Base-by-base conservation (phyloP, 805 yeast genomes). In the Candida maesae region DNA sequence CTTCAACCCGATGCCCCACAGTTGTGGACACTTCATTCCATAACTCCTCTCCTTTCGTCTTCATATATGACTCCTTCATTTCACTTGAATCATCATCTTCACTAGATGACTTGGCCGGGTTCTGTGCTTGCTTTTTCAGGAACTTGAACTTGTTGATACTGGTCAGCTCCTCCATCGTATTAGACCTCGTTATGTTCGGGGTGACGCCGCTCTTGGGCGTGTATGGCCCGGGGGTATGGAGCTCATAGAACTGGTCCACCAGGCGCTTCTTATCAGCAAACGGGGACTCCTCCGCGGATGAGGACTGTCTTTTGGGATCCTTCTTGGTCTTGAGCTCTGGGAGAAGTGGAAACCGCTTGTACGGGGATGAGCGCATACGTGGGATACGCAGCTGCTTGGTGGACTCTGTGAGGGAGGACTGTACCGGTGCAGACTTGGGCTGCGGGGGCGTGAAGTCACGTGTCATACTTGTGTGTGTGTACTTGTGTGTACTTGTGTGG, bases 181-280 rank as follows among this genome's bases (percentile, higher is more conserved):
- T 42, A 2, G 47, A 28, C 15, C 45, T 33, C 12, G 49, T 24
- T 7, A 42, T 35, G 19, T 31, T 23, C 5, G 45, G 47, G 2
- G 46, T 42, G 8, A 21, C 21, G 9, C 38, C 29, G 20, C 20
- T 10, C 24, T 28, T 42, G 16, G 45, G 34, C 6, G 44, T 27
- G 20, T 33, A 17, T 16, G 26, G 7, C 20, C 20, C 21, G 3
- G 51, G 44, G 1, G 35, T 13, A 6, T 30, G 36, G 13, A 38
- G 36, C 11, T 44, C 46, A 24, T 49, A 51, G 33, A 51, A 51
- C 41, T 51, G 55, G 17, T 51, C 52, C 6, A 51, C 55, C 1
- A 51, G 42, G 17, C 53, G 27, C 16, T 45, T 32, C 41, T 44
- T 45, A 9, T 36, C 40, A 6, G 19, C 17, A 32, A 35, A 39